Conservation (phyloP, 495 filamentous ascomycete genomes). For the Xylaria flabelliformis region DNA sequence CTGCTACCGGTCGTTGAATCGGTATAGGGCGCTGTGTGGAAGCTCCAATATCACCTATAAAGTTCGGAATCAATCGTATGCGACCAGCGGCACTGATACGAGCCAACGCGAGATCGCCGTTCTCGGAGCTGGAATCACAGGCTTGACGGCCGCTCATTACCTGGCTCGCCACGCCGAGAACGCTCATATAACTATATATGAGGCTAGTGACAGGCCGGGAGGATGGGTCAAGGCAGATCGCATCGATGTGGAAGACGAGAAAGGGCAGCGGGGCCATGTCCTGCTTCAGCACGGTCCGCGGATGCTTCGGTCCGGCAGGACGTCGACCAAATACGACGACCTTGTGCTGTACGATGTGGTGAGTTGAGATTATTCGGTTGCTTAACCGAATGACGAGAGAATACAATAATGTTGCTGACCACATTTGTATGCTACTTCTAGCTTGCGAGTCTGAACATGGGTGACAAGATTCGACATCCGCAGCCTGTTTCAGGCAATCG, state of each 20-base stretch:
- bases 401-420: slow-evolving; percentile 24
- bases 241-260: slow-evolving; percentile 64
- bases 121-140: slow-evolving; percentile 89
- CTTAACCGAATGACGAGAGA: neutral
- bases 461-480: slow-evolving; percentile 61
- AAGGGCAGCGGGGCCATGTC: slow-evolving; percentile 59
- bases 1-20: slow-evolving; percentile 16
- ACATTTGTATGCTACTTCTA: slow-evolving; percentile 40
- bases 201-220: slow-evolving; percentile 70
- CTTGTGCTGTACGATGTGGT: slow-evolving; percentile 54
- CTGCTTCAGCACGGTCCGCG: slow-evolving; percentile 87
- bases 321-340: slow-evolving; percentile 44
- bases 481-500: slow-evolving; percentile 62
- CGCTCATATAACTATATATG: slow-evolving; percentile 76
- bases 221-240: slow-evolving; percentile 82
- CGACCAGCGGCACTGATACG: slow-evolving; percentile 32
- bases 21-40: neutral
- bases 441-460: slow-evolving; percentile 68
- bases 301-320: slow-evolving; percentile 65
- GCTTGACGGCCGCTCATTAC: slow-evolving; percentile 80
- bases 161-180: slow-evolving; percentile 58
- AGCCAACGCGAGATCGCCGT: slow-evolving; percentile 65
- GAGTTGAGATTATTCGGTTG: slow-evolving; percentile 26
- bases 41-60: slow-evolving; percentile 11
- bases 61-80: slow-evolving; percentile 25